These are phyloP conservation scores for Penicillium thymicola DNA, from an alignment of 2,329 filamentous ascomycete species.

Conservation along the genomic window DNA sequence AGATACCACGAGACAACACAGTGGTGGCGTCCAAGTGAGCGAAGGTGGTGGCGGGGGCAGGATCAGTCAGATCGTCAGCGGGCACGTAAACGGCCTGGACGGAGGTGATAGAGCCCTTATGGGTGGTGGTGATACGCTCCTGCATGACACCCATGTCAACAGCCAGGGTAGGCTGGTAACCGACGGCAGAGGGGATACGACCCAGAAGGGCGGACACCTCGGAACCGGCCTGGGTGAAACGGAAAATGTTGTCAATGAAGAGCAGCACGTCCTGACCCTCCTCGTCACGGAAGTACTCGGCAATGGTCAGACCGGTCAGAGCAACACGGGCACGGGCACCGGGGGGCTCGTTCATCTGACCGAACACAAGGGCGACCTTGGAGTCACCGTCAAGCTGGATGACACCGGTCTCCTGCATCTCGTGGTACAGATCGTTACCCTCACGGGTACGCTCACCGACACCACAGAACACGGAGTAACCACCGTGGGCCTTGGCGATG, in stretches of 20 bases:
- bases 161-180: constrained; percentile 98
- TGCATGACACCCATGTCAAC: constrained; percentile 99
- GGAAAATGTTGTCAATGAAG: constrained; percentile 99
- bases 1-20: constrained; percentile 99
- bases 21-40: constrained; percentile 99
- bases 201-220: constrained; percentile 99
- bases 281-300: constrained; percentile 76
- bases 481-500: constrained; percentile 99
- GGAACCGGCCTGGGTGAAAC: constrained; percentile 99
- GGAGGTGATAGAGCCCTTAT: constrained; percentile 98
- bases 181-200: constrained; percentile 99
- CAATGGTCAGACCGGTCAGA: constrained; percentile 71
- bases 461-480: constrained; percentile 99
- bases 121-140: constrained; percentile 99
- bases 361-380: constrained; percentile 98
- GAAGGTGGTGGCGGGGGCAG: constrained; percentile 98
- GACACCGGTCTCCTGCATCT: constrained; percentile 99
- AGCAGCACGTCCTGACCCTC: constrained; percentile 95
- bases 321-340: constrained; percentile 99
- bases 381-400: constrained; percentile 99
- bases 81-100: constrained; percentile 99
- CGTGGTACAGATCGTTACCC: constrained; percentile 99
- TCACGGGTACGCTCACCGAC: constrained; percentile 99
- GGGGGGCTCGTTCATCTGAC: constrained; percentile 99
- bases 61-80: constrained; percentile 99